A percentile compares a stretch with the other conserved stretches of the same genome.
Evolutionary conservation across 495 filamentous ascomycete species (phyloP).

Genomic region (Talaromyces proteolyticus): DNA sequence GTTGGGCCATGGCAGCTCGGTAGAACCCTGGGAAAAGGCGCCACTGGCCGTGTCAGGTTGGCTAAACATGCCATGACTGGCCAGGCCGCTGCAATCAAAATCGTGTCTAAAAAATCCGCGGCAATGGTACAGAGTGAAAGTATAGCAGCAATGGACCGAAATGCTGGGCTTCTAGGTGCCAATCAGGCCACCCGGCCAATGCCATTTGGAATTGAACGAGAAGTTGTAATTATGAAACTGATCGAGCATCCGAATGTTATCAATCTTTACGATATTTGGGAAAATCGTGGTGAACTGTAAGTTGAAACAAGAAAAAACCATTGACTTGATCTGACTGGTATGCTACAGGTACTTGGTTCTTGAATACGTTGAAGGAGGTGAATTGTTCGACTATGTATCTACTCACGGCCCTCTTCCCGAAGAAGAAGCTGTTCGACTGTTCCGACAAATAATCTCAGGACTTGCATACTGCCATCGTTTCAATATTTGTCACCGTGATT

Average conservation of each 20-base stretch:
- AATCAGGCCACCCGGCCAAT: conserved; percentile 53
- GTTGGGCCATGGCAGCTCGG: conserved; percentile 91
- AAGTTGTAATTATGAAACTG: conserved; percentile 93
- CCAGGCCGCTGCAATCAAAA: conserved; percentile 85
- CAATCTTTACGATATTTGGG: conserved; percentile 90
- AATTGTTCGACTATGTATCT: conserved; percentile 80
- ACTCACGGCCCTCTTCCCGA: conserved; percentile 63
- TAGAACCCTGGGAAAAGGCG: conserved; percentile 76
- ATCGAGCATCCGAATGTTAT: conserved; percentile 92
- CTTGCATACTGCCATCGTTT: conserved; percentile 88
- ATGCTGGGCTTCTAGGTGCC: conserved; percentile 31
- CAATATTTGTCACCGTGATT: conserved; percentile 90
- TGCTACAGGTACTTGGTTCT: conserved; percentile 79
- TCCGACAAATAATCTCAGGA: conserved; percentile 89
- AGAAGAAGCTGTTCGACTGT: conserved; percentile 73
- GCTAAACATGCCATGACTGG: conserved; percentile 71
- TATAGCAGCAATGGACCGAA: conserved; percentile 64
- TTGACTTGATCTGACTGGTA: neutral
- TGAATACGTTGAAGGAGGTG: conserved; percentile 89
- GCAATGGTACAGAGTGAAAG: conserved; percentile 68
- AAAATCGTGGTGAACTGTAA: conserved; percentile 88
- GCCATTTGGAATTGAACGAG: conserved; percentile 82
- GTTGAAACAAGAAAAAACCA: conserved; percentile 18
- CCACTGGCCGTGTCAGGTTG: conserved; percentile 75
- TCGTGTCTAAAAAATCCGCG: conserved; percentile 73